Evolutionary conservation across 2,329 filamentous ascomycete genomes (phyloP).

Genomic region (Colletotrichum sp.): DNA sequence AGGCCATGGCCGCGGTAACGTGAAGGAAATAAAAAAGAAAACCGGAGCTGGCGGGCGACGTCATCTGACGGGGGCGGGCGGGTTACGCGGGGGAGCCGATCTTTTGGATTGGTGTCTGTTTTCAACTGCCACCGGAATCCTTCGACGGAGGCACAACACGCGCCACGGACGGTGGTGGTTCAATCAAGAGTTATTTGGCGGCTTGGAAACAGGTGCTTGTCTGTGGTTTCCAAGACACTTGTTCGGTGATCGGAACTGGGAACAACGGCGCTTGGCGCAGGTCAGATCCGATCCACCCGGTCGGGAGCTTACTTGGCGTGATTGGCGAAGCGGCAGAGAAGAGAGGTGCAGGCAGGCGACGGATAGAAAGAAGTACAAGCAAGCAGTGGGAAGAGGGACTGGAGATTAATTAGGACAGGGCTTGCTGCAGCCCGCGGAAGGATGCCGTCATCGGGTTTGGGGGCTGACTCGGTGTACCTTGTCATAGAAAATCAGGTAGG

Average conservation of each 20-base stretch:
- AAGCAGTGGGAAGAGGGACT: background rate
- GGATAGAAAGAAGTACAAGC: no score
- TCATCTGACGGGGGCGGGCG: background rate
- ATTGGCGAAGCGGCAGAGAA: background rate
- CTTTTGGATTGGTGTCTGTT: background rate
- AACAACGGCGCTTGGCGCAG: background rate
- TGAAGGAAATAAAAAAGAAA: background rate
- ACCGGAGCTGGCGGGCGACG: slow-evolving; percentile 4
- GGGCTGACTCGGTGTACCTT: background rate
- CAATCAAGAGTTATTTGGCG: slow-evolving; percentile 7
- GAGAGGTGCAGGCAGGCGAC: background rate
- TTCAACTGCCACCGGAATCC: background rate
- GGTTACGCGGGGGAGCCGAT: background rate
- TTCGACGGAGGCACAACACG: background rate
- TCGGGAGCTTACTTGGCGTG: slow-evolving; percentile 11
- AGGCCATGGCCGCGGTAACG: background rate
- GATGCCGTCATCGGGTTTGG: background rate
- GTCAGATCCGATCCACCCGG: slow-evolving; percentile 14
- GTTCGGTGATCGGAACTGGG: background rate
- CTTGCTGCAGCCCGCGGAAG: background rate
- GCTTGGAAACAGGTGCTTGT: slow-evolving; percentile 5
- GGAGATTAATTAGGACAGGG: background rate
- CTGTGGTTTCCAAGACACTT: background rate
- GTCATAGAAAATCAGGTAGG: background rate
- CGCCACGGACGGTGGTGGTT: background rate